phyloP scores from a whole-genome alignment of 2,329 filamentous ascomycete genomes.

The Fusarium burgessii region DNA sequence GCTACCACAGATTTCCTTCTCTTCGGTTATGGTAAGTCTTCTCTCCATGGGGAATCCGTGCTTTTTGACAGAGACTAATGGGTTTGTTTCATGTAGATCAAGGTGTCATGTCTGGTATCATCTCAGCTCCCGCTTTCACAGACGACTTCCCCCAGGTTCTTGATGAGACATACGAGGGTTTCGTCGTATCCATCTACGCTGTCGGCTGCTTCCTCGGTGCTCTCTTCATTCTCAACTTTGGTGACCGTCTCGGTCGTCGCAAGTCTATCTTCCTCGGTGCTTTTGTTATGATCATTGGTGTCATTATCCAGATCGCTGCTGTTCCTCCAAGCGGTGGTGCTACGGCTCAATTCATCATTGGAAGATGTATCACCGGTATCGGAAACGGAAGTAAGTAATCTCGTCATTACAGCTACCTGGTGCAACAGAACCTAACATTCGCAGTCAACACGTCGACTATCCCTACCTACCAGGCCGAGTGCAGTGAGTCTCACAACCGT shows the following conservation, averaged over 20 bases:
- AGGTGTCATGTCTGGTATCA: slow-evolving; percentile 66
- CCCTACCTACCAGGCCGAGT: slow-evolving; percentile 68
- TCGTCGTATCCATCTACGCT: slow-evolving; percentile 64
- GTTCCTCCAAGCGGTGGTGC: slow-evolving; percentile 49
- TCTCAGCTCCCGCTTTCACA: slow-evolving; percentile 63
- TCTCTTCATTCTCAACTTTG: slow-evolving; percentile 63
- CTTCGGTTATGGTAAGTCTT: slow-evolving; percentile 30
- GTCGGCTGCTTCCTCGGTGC: slow-evolving; percentile 65
- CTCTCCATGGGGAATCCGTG: slow-evolving; percentile 35
- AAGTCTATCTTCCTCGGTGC: slow-evolving; percentile 69
- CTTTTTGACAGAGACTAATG: background rate
- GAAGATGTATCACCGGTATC: slow-evolving; percentile 64
- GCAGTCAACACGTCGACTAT: slow-evolving; percentile 61
- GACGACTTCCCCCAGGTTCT: slow-evolving; percentile 58
- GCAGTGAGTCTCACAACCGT: slow-evolving; percentile 63
- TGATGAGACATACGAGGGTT: slow-evolving; percentile 60
- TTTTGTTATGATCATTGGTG: slow-evolving; percentile 70
- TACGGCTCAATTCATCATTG: slow-evolving; percentile 63
- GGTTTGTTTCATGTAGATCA: slow-evolving; percentile 54
- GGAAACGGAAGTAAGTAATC: slow-evolving; percentile 58
- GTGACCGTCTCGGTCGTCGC: slow-evolving; percentile 63
- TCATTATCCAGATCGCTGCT: slow-evolving; percentile 66
- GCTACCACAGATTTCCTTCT: slow-evolving; percentile 36
- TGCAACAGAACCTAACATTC: background rate
- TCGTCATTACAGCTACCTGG: fast-evolving